Percentiles rank a stretch among this genome's conserved stretches.
Conservation (phyloP, 805 yeast genomes). For the Starmerella potacharoeniae region DNA sequence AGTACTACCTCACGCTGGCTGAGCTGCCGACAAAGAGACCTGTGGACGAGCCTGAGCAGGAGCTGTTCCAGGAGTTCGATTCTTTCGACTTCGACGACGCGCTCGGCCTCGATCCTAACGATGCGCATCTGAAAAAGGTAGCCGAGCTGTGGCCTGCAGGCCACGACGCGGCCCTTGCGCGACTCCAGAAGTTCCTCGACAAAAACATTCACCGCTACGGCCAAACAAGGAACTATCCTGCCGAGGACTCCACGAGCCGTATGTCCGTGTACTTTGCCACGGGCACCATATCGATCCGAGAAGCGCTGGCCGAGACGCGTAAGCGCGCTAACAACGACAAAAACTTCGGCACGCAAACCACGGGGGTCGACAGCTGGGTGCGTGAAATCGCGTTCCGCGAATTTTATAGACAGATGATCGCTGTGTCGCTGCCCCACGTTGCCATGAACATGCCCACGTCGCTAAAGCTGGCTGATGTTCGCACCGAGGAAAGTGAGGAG, state of each 20-base stretch:
- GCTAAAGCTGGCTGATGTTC: conserved; percentile 32
- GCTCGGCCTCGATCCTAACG: conserved; percentile 2
- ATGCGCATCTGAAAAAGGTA: neutral
- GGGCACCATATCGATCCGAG: conserved; percentile 36
- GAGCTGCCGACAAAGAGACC: conserved; percentile 1
- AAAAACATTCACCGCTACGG: conserved; percentile 28
- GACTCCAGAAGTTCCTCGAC: conserved; percentile 15
- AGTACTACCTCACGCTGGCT: neutral
- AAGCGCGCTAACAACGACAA: conserved; percentile 22
- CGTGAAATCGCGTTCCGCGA: conserved; percentile 52
- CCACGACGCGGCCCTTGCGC: conserved; percentile 29
- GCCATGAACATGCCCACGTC: conserved; percentile 42
- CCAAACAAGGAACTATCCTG: conserved; percentile 28
- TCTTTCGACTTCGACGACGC: conserved; percentile 7
- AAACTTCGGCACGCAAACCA: conserved; percentile 20
- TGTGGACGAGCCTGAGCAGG: neutral
- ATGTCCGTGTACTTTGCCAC: conserved; percentile 38
- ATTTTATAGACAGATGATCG: conserved; percentile 39
- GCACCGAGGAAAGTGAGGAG: conserved; percentile 36
- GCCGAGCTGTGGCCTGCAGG: conserved; percentile 27
- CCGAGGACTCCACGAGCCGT: conserved; percentile 31
- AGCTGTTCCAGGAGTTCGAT: neutral
- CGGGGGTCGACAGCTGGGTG: conserved; percentile 36
- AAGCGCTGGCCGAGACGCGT: conserved; percentile 23
- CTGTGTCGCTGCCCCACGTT: conserved; percentile 40